Conservation (phyloP, 805 yeast genomes). For the Zygosaccharomyces gambellarensis region DNA sequence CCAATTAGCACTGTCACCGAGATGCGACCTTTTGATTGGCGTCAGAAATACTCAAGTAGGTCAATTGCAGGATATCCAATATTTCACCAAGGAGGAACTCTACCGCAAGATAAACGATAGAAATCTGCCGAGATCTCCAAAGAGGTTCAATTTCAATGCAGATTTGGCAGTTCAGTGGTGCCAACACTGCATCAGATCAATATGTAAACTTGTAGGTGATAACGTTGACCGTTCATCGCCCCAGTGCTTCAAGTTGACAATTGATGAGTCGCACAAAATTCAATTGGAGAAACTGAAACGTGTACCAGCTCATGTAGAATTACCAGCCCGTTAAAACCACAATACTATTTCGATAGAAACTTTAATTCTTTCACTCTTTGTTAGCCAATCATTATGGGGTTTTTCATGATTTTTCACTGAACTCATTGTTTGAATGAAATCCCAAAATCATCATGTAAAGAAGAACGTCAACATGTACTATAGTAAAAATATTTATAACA, state of each 20-base stretch:
- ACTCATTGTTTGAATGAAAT: conserved; percentile 2
- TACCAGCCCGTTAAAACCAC: not conserved
- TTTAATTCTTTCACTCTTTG: not conserved
- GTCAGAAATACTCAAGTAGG: conserved; percentile 26
- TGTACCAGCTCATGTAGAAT: conserved; percentile 15
- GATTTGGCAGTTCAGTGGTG: conserved; percentile 30
- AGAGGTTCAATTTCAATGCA: conserved; percentile 23
- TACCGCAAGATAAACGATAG: conserved; percentile 20
- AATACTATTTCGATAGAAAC: not conserved
- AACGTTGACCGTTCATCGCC: conserved; percentile 6
- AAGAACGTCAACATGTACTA: not conserved
- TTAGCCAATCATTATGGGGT: conserved; percentile 1
- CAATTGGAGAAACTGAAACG: conserved; percentile 8
- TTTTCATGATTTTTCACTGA: not conserved
- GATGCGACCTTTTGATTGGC: conserved; percentile 31
- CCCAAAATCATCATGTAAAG: not conserved
- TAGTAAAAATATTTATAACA: not conserved
- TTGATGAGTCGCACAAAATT: conserved; percentile 15
- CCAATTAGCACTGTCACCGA: conserved; percentile 28
- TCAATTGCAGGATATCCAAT: conserved; percentile 20
- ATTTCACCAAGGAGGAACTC: conserved; percentile 21
- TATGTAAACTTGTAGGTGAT: conserved; percentile 12
- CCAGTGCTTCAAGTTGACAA: conserved; percentile 19
- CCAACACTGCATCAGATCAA: conserved; percentile 19
- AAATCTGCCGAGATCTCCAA: conserved; percentile 12